These are phyloP conservation scores for Fusarium verticillioides DNA, from an alignment of 2,329 filamentous ascomycete species.

Conservation along the genomic window DNA sequence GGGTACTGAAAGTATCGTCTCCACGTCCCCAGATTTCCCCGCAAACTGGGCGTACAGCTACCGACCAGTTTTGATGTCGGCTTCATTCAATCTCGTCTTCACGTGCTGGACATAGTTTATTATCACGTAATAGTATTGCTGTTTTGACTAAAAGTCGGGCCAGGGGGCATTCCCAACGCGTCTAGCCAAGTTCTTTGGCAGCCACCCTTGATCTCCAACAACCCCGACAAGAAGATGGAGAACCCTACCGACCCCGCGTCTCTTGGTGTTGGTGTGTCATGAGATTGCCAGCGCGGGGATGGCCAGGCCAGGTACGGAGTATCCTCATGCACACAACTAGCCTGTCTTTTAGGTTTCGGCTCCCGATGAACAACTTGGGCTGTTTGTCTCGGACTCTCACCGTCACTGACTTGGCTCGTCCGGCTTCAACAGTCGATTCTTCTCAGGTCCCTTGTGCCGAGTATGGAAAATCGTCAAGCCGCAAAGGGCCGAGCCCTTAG, in stretches of 20 bases:
- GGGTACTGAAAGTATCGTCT: slow-evolving; percentile 20
- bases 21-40: slow-evolving; percentile 44
- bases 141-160: slow-evolving; percentile 41
- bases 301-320: neutral
- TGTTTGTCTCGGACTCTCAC: slow-evolving; percentile 24
- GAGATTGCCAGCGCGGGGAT: slow-evolving; percentile 32
- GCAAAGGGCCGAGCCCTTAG: slow-evolving; percentile 18
- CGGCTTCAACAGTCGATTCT: slow-evolving; percentile 23
- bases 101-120: slow-evolving; percentile 33
- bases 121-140: slow-evolving; percentile 42
- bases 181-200: slow-evolving; percentile 26
- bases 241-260: slow-evolving; percentile 38
- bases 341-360: slow-evolving; percentile 14
- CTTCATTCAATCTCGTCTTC: slow-evolving; percentile 33
- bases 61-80: slow-evolving; percentile 17
- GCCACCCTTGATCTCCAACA: slow-evolving; percentile 39
- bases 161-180: slow-evolving; percentile 25
- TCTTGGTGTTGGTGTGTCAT: slow-evolving; percentile 36
- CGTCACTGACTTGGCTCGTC: slow-evolving; percentile 28
- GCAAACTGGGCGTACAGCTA: slow-evolving; percentile 34
- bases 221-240: slow-evolving; percentile 34
- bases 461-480: slow-evolving; percentile 7
- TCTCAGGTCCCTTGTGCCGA: slow-evolving; percentile 10
- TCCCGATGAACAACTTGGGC: slow-evolving; percentile 14
- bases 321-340: slow-evolving; percentile 6